Evolutionary conservation across 768 basidiomycete species (phyloP), one percentile per base, ranked within the genome.

Genomic region (Podaxis sp.): DNA sequence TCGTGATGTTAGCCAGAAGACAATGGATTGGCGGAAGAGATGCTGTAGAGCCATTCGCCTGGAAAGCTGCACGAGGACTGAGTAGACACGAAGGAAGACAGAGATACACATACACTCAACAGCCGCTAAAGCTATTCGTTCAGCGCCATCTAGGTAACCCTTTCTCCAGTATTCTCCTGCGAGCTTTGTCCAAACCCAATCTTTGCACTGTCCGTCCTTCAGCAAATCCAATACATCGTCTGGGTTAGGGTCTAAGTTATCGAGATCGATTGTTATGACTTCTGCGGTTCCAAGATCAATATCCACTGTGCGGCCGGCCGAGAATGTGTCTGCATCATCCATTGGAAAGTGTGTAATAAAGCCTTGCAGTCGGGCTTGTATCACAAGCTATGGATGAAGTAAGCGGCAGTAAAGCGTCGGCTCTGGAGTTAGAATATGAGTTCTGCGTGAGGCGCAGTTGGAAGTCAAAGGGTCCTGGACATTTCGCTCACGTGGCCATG

Each of bases 141-240:
- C 89, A 11, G 93, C 93, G 6, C 85, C 87, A 25, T 86, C 83
- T 52, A 90, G 74, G 64, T 86, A 82, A 0, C 89, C 90, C 65
- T 86, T 82, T 63, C 89, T 77, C 90, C 93, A 93, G 68, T 96
- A 95, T 73, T 95, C 94, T 14, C 85, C 86, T 7, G 93, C 93
- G 21, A 95, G 79, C 63, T 85, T 86, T 1, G 90, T 86, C 92
- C 92, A 95, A 10, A 89, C 83, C 69, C 82, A 84, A 16, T 86
- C 84, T 61, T 77, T 85, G 57, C 88, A 91, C 58, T 87, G 83
- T 0, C 88, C 88, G 32, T 90, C 87, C 60, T 80, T 82, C 51
- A 95, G 71, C 3, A 95, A 72, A 65, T 89, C 86, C 52, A 90
- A 75, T 1, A 93, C 85, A 62, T 91, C 88, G 62, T 88, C 85